phyloP scores from a whole-genome alignment of 495 filamentous ascomycete genomes.

The Bryoglossum gracile region DNA sequence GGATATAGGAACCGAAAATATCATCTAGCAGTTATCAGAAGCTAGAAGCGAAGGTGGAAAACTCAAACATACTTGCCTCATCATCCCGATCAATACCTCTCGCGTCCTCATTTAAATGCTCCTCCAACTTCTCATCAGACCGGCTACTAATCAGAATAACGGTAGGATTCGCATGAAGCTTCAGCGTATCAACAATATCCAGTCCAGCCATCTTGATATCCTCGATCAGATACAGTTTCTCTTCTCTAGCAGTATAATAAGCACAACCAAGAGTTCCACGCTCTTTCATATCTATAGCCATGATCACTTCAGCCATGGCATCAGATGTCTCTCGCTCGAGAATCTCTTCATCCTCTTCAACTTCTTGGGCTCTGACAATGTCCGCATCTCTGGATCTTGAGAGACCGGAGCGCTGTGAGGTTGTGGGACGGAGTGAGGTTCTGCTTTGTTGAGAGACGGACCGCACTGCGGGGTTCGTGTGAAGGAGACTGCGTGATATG shows the following conservation, averaged over 20 bases:
- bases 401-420: conserved; percentile 13
- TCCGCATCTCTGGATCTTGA: conserved; percentile 8
- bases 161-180: conserved; percentile 72
- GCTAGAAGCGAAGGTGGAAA: neutral
- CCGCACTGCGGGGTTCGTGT: conserved; percentile 27
- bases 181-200: conserved; percentile 68
- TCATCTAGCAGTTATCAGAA: conserved; percentile 23
- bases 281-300: conserved; percentile 73
- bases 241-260: conserved; percentile 72
- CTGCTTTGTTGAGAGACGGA: conserved; percentile 22
- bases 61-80: conserved; percentile 24
- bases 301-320: conserved; percentile 66
- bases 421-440: conserved; percentile 21
- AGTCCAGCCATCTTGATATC: conserved; percentile 66
- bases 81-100: conserved; percentile 32
- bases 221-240: conserved; percentile 70
- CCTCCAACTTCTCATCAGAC: conserved; percentile 52
- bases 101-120: conserved; percentile 36
- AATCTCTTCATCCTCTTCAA: conserved; percentile 26
- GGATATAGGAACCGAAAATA: conserved; percentile 51
- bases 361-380: neutral
- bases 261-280: conserved; percentile 74
- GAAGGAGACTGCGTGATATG: conserved; percentile 3
- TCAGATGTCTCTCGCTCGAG: conserved; percentile 43
- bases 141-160: conserved; percentile 67